Percentiles rank a stretch among this genome's conserved stretches.
phyloP scores from a whole-genome alignment of 768 basidiomycete species.

The Pholiota microspora region DNA sequence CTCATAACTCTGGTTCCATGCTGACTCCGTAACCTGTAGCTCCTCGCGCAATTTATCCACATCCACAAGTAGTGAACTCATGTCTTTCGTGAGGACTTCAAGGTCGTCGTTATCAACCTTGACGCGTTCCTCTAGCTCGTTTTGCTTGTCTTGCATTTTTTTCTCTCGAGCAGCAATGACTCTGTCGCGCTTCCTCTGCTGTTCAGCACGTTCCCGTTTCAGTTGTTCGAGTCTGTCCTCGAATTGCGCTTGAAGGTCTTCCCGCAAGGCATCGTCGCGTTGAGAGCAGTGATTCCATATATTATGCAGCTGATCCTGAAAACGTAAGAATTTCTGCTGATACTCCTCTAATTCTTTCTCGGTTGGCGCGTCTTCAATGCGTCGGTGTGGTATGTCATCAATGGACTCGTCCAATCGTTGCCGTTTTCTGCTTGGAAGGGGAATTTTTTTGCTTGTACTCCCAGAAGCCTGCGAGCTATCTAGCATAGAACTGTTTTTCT shows the following conservation, averaged over 20 bases:
- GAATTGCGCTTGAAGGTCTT: conserved; percentile 10
- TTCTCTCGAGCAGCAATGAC: background rate
- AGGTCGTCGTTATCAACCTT: background rate
- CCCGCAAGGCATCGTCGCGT: conserved; percentile 9
- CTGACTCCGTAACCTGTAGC: background rate
- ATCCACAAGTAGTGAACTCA: background rate
- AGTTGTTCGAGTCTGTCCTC: conserved; percentile 15
- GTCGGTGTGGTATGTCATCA: background rate
- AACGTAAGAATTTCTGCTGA: conserved; percentile 6
- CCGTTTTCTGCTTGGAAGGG: background rate
- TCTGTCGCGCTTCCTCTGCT: background rate
- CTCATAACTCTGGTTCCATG: background rate
- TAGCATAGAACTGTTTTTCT: no score
- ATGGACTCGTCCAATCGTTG: background rate
- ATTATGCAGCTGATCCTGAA: conserved; percentile 8
- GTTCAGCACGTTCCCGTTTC: conserved; percentile 9
- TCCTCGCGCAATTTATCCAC: background rate
- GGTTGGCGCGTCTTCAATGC: background rate
- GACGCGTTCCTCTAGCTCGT: background rate
- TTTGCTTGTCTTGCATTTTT: background rate
- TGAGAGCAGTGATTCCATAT: conserved; percentile 13
- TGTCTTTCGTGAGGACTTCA: background rate
- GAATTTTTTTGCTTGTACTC: background rate
- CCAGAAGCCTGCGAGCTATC: background rate
- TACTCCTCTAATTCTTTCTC: conserved; percentile 14